These are phyloP conservation scores for Botryosphaeria agaves DNA, from an alignment of 2,329 filamentous ascomycete genomes.

Conservation along the genomic window DNA sequence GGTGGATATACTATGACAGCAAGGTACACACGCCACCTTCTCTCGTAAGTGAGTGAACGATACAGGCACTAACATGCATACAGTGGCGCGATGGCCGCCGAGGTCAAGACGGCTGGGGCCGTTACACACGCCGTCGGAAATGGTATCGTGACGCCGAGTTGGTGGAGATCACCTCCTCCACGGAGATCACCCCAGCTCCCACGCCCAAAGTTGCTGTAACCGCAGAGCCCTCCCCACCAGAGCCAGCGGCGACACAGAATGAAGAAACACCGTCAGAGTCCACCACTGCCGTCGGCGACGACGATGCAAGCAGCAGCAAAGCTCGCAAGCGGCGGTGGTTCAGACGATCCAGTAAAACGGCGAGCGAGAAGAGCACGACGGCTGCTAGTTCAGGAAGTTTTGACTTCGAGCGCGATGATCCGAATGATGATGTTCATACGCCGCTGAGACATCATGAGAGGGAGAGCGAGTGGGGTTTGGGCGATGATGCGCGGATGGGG, in stretches of 20 bases:
- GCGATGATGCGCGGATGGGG: conserved; percentile 71
- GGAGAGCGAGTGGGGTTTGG: conserved; percentile 53
- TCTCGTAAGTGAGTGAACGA: not conserved
- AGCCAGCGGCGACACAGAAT: not conserved
- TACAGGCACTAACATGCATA: conserved; percentile 5
- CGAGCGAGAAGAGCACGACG: conserved; percentile 11
- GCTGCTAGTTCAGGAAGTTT: not conserved
- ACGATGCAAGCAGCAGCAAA: conserved; percentile 16
- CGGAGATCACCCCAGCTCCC: conserved; percentile 26
- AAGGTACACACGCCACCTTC: conserved; percentile 42
- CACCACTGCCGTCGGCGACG: conserved; percentile 10
- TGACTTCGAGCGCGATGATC: not conserved
- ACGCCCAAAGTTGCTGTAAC: conserved; percentile 15
- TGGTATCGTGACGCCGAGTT: conserved; percentile 96
- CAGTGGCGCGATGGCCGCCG: conserved; percentile 82
- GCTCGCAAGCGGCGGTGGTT: conserved; percentile 17
- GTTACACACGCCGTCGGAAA: conserved; percentile 83
- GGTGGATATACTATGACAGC: conserved; percentile 97
- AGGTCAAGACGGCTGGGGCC: conserved; percentile 78
- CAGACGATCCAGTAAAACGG: conserved; percentile 8
- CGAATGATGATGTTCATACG: conserved; percentile 28
- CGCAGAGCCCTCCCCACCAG: not conserved
- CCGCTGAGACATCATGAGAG: conserved; percentile 32
- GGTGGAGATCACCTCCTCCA: conserved; percentile 46
- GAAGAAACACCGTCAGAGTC: conserved; percentile 8